Evolutionary conservation across 345 rosid genomes (phyloP), one percentile per base, ranked within the genome.

Genomic region (Tarenaya hassleriana): DNA sequence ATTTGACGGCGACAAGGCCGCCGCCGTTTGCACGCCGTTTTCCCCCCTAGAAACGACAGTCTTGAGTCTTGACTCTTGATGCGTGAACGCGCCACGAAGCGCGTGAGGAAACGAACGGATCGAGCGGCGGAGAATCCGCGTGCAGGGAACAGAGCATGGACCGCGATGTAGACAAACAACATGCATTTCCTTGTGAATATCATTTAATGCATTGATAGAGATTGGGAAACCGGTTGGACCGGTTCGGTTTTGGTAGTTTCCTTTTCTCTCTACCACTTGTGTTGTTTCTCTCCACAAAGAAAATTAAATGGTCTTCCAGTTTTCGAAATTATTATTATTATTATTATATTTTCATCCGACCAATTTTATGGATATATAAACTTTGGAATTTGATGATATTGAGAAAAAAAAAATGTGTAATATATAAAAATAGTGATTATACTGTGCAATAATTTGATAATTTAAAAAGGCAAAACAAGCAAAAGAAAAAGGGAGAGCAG

Each of bases 161-260:
- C 1, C 46, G 60, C 17, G 45, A 46, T 44, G 55, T 58, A 34
- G 50, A 58, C 45, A 59, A 39, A 58, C 45, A 50, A 53, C 46
- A 46, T 65, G 69, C 69, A 44, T 58, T 65, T 65, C 41, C 69
- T 64, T 64, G 69, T 64, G 69, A 49, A 56, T 50, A 58, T 57
- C 14, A 50, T 56, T 57, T 57, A 58, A 52, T 65, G 64, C 64
- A 37, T 38, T 66, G 64, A 66, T 16, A 52, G 70, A 58, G 70
- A 66, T 58, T 33, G 64, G 45, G 57, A 11, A 47, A 20, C 55
- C 64, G 70, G 64, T 65, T 65, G 35, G 58, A 58, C 59, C 58
- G 42, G 60, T 39, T 64, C 46, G 49, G 39, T 20, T 57, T 65
- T 50, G 50, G 41, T 56, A 57, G 40, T 48, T 47, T 32, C 56